These are phyloP conservation scores for Baudoinia panamericana DNA, from an alignment of 495 filamentous ascomycete genomes.

Conservation along the genomic window DNA sequence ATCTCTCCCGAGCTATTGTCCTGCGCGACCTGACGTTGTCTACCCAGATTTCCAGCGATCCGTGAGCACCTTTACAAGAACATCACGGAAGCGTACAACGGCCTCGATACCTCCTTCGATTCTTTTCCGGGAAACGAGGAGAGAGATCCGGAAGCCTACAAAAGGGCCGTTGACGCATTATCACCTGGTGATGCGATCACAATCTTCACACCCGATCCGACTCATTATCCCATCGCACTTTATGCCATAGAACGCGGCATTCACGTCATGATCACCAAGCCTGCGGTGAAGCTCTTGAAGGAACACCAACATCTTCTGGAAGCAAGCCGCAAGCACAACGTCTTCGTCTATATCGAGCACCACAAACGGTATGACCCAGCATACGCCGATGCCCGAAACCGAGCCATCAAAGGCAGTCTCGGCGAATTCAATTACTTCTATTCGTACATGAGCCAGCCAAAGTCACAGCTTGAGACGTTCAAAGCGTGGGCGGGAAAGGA, in stretches of 20 bases:
- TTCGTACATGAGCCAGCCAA: slow-evolving; percentile 92
- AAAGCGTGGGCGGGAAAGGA: slow-evolving; percentile 89
- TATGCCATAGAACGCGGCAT: slow-evolving; percentile 78
- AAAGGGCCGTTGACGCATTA: slow-evolving; percentile 74
- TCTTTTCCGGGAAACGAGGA: slow-evolving; percentile 64
- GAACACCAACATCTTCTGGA: slow-evolving; percentile 65
- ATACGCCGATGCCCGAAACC: slow-evolving; percentile 72
- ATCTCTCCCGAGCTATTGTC: not conserved
- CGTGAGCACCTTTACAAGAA: slow-evolving; percentile 83
- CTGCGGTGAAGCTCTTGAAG: slow-evolving; percentile 70
- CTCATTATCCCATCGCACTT: slow-evolving; percentile 86
- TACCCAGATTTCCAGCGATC: slow-evolving; percentile 66
- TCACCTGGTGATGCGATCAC: slow-evolving; percentile 79
- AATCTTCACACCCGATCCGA: slow-evolving; percentile 91
- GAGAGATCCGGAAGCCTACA: slow-evolving; percentile 73
- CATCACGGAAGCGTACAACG: slow-evolving; percentile 76
- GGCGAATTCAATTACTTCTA: slow-evolving; percentile 98
- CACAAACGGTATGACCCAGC: slow-evolving; percentile 93
- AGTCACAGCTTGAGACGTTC: slow-evolving; percentile 86
- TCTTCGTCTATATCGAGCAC: slow-evolving; percentile 91
- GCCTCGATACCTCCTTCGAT: slow-evolving; percentile 67
- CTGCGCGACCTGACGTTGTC: not conserved
- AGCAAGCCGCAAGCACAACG: slow-evolving; percentile 57
- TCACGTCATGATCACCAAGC: slow-evolving; percentile 91
- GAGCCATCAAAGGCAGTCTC: slow-evolving; percentile 45